These are phyloP conservation scores for Termitomyces sp. DNA, from an alignment of 768 basidiomycete species.

Conservation along the genomic window DNA sequence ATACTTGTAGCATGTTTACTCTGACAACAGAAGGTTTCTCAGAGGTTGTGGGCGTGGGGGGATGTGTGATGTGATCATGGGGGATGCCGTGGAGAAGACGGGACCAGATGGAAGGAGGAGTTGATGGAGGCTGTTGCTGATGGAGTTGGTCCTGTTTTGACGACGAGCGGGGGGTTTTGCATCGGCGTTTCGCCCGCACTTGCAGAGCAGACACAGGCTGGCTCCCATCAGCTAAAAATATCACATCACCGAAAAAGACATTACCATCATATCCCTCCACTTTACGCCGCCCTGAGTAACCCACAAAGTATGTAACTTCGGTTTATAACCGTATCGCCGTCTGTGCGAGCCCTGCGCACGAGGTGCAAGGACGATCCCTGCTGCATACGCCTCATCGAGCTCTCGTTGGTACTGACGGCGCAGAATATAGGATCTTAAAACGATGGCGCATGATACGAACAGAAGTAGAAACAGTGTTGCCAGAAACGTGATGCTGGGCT, in stretches of 20 bases:
- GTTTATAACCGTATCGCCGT: constrained; percentile 43
- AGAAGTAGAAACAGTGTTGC: constrained; percentile 69
- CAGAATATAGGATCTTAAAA: constrained; percentile 59
- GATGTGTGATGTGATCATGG: constrained; percentile 2
- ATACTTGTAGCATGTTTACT: constrained; percentile 44
- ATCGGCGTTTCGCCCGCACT: constrained; percentile 28
- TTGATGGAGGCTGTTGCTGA: constrained; percentile 7
- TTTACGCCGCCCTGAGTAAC: constrained; percentile 28
- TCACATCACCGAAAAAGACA: constrained; percentile 11
- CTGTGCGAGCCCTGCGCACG: constrained; percentile 34
- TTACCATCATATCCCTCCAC: constrained; percentile 51
- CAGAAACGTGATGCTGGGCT: constrained; percentile 58
- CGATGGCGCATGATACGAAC: constrained; percentile 58
- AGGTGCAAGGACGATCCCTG: constrained; percentile 44
- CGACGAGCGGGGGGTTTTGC: constrained; percentile 18
- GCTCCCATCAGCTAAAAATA: constrained; percentile 5
- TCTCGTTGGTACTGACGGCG: constrained; percentile 55
- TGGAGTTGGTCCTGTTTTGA: constrained; percentile 14
- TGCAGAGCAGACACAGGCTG: constrained; percentile 38
- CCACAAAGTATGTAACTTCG: constrained; percentile 47
- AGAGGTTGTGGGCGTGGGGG: constrained; percentile 4
- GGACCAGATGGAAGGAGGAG: not conserved
- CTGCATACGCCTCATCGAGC: constrained; percentile 49
- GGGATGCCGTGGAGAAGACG: not conserved
- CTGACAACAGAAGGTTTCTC: constrained; percentile 10